phyloP scores from a whole-genome alignment of 768 basidiomycete species.

The Mrakia gelida region DNA sequence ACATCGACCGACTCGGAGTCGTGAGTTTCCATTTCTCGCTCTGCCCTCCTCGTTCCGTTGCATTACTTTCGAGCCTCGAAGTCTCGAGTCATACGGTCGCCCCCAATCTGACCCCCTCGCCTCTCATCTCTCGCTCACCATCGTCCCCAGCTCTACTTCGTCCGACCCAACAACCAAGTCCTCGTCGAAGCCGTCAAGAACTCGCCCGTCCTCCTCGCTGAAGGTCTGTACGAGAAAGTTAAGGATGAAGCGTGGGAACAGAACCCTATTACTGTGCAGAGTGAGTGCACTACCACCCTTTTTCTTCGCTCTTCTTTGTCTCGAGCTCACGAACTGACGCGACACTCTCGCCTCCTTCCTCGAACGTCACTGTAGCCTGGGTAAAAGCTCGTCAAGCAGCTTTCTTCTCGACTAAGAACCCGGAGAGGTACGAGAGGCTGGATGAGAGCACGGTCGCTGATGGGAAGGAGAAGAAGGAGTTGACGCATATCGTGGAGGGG shows the following conservation, averaged over 20 bases:
- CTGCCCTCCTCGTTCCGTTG: too few relatives aligned
- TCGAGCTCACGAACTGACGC: too few relatives aligned
- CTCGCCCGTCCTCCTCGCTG: conserved; percentile 50
- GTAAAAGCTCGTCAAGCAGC: too few relatives aligned
- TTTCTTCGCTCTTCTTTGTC: too few relatives aligned
- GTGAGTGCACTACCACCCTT: background rate
- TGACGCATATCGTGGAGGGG: background rate
- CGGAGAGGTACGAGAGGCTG: background rate
- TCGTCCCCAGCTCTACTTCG: conserved; percentile 16
- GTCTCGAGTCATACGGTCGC: too few relatives aligned
- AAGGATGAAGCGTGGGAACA: conserved; percentile 6
- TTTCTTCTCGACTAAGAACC: background rate
- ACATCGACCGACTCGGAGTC: conserved; percentile 54
- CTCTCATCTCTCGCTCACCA: too few relatives aligned
- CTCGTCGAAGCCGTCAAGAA: conserved; percentile 48
- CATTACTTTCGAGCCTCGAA: too few relatives aligned
- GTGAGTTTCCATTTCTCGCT: too few relatives aligned
- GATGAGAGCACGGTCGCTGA: background rate
- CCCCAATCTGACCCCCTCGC: too few relatives aligned
- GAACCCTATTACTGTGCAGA: conserved; percentile 13
- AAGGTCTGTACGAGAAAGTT: conserved; percentile 49
- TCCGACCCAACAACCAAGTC: conserved; percentile 50
- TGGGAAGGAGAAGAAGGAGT: background rate
- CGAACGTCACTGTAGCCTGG: too few relatives aligned
- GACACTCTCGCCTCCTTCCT: too few relatives aligned